phyloP scores from a whole-genome alignment of 164 flowering plant genomes.

The Kingdonia uniflora region DNA sequence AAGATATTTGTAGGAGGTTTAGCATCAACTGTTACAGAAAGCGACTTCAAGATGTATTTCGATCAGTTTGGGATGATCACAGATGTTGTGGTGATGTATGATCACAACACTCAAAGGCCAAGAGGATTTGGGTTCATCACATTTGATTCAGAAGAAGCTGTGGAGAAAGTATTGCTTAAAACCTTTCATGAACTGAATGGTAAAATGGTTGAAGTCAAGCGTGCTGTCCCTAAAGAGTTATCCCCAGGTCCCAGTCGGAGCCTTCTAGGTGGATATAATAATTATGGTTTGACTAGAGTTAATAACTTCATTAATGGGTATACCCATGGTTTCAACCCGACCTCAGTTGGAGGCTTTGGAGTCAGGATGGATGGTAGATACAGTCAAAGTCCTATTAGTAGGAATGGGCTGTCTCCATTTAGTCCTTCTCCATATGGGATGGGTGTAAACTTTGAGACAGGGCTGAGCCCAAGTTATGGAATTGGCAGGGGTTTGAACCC shows the following conservation, averaged over 20 bases:
- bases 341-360: conserved; percentile 50
- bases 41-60: conserved; percentile 63
- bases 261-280: conserved; percentile 41
- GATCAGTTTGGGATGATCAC: conserved; percentile 67
- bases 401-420: conserved; percentile 42
- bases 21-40: conserved; percentile 63
- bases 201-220: conserved; percentile 78
- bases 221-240: conserved; percentile 69
- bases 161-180: conserved; percentile 50
- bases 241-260: conserved; percentile 57
- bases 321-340: conserved; percentile 40
- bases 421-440: conserved; percentile 37
- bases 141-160: conserved; percentile 69
- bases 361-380: conserved; percentile 55
- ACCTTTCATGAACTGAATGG: conserved; percentile 77
- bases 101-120: conserved; percentile 73
- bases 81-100: conserved; percentile 83
- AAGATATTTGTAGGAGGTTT: conserved; percentile 87
- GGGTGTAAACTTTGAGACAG: conserved; percentile 39
- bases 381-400: conserved; percentile 32
- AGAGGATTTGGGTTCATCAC: conserved; percentile 85
- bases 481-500: conserved; percentile 46
- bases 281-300: conserved; percentile 40
- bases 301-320: conserved; percentile 40
- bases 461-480: conserved; percentile 37